Percentiles rank a stretch among this genome's conserved stretches.
phyloP scores from a whole-genome alignment of 805 yeast species.

The Metschnikowia rubicola region DNA sequence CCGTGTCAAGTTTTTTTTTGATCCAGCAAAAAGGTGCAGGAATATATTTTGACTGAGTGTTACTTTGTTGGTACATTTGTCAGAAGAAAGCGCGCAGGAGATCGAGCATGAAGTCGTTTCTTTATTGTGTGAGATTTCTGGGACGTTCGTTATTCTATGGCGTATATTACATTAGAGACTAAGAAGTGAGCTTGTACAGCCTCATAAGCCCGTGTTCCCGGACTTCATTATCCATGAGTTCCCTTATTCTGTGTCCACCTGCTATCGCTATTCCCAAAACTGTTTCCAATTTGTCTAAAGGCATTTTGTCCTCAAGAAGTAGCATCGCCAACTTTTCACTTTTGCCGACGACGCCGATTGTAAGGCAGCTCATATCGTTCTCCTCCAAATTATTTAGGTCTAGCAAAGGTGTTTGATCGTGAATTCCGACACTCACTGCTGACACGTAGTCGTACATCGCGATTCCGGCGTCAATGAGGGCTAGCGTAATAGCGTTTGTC shows the following conservation, averaged over 20 bases:
- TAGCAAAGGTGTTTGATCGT: constrained; percentile 70
- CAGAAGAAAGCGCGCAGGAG: background rate
- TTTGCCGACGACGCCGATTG: constrained; percentile 82
- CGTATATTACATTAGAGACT: background rate
- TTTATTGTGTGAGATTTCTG: too few relatives aligned
- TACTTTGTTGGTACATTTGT: background rate
- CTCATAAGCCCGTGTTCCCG: constrained; percentile 69
- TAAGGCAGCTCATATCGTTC: constrained; percentile 72
- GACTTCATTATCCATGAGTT: constrained; percentile 81
- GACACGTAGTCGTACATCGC: constrained; percentile 89
- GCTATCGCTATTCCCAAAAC: constrained; percentile 79
- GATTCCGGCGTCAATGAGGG: constrained; percentile 91
- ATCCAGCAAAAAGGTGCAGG: background rate
- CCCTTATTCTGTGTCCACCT: constrained; percentile 80
- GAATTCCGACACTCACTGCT: constrained; percentile 74
- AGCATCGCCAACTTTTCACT: constrained; percentile 75
- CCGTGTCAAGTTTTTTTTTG: constrained; percentile 15
- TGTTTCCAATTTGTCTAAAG: constrained; percentile 73
- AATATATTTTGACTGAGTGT: too few relatives aligned
- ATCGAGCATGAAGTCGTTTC: too few relatives aligned
- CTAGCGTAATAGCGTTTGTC: constrained; percentile 82
- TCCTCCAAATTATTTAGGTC: constrained; percentile 85
- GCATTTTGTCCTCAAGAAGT: constrained; percentile 78
- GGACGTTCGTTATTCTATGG: too few relatives aligned
- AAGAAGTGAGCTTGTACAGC: constrained; percentile 37